Conservation (phyloP, 495 filamentous ascomycete genomes). For the Annulohypoxylon bovei region DNA sequence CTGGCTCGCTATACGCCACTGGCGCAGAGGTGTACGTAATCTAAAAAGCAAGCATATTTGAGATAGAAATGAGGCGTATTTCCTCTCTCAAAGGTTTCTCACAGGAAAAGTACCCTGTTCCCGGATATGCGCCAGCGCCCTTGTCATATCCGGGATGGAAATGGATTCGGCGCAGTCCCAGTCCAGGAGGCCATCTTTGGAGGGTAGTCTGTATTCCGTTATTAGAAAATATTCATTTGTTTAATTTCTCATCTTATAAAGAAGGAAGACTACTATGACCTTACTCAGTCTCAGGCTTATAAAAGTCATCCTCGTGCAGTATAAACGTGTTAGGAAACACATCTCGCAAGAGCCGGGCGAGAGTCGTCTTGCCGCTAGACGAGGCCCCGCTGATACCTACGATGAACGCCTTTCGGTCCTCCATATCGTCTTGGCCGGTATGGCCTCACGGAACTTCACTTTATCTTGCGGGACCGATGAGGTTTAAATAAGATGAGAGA, state of each 20-base stretch:
- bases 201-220: constrained; percentile 52
- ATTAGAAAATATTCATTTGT: background rate
- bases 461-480: background rate
- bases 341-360: constrained; percentile 75
- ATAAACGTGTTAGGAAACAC: constrained; percentile 80
- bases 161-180: constrained; percentile 87
- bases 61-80: background rate
- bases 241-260: background rate
- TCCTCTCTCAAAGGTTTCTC: constrained; percentile 25
- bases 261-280: constrained; percentile 12
- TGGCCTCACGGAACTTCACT: background rate
- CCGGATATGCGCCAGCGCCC: constrained; percentile 70
- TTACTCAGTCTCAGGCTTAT: constrained; percentile 75
- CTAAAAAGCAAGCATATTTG: background rate
- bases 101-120: constrained; percentile 71
- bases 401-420: constrained; percentile 62
- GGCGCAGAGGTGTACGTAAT: constrained; percentile 1
- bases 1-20: background rate
- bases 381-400: constrained; percentile 81
- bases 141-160: constrained; percentile 69
- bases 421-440: constrained; percentile 35
- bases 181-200: constrained; percentile 70
- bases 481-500: background rate
- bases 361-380: constrained; percentile 82
- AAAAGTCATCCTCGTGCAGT: constrained; percentile 95